Evolutionary conservation across 306 rosid genomes (phyloP), one percentile per base, ranked within the genome.

Genomic region (Datisca glomerata): DNA sequence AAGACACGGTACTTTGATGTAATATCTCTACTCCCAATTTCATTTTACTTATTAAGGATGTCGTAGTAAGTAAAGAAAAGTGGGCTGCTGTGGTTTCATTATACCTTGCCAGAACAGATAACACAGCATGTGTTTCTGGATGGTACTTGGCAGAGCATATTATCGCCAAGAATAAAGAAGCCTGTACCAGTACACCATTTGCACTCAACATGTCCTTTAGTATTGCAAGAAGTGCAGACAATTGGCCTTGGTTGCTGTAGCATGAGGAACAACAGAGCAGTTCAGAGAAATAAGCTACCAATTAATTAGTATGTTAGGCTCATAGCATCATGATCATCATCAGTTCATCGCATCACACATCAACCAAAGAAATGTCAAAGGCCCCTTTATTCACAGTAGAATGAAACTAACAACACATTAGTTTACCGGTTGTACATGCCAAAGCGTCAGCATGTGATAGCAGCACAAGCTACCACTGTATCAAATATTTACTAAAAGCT

Each of bases 131-230:
- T 72, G 75, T 76, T 84, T 71, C 71, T 84, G 53, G 96, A 84
- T 35, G 93, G 93, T 20, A 84, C 96, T 80, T 84, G 92, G 55
- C 95, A 84, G n/a, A 91, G 98, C 98, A 91, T 80, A 47, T 80
- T 70, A 58, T 84, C 93, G 2, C 98, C 98, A 21, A 91, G 71
- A 61, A 84, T 72, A 41, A 91, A 84, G 55, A 91, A 91, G 25
- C 96, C 98, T 2, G 96, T 91, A 24, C 93, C 96, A 8, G 70
- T 61, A 32, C 98, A 91, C 98, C 98, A 91, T 80, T 74, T 63
- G 59, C 94, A 87, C 44, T 87, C 97, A 10, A 72, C 59, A 59
- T 69, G 73, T 35, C 97, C 93, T 25, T 76, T 76, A 13, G 93
- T 74, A 57, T 72, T 46, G 78, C 97, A 83, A 29, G 97, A 76